Conservation (phyloP, 2,329 filamentous ascomycete genomes). For the Botrytis pseudocinerea region DNA sequence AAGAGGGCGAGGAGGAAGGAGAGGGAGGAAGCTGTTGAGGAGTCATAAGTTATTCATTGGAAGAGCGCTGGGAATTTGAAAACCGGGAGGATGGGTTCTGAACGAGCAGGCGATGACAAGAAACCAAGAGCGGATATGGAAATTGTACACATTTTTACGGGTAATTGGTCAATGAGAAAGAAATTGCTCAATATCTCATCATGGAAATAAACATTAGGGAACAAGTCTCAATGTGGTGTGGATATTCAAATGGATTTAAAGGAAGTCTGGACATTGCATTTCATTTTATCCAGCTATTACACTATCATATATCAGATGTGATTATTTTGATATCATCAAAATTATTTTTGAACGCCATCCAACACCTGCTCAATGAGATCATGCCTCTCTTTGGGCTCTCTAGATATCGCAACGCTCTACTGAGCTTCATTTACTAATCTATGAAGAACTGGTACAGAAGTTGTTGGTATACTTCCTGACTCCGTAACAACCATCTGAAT, state of each 20-base stretch:
- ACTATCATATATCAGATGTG: conserved; percentile 28
- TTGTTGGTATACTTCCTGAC: conserved; percentile 81
- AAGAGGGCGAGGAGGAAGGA: conserved; percentile 81
- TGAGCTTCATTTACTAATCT: conserved; percentile 51
- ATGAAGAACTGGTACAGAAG: conserved; percentile 77
- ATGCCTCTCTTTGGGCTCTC: not conserved
- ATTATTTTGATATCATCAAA: conserved; percentile 15
- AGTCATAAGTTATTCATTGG: conserved; percentile 15
- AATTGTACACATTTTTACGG: conserved; percentile 19
- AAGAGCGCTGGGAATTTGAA: not conserved
- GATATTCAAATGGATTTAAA: not conserved
- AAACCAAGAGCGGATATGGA: not conserved
- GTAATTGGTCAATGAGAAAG: conserved; percentile 9
- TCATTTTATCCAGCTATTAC: conserved; percentile 22
- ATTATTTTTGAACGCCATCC: conserved; percentile 6
- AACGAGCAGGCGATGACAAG: not conserved
- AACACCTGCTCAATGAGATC: not conserved
- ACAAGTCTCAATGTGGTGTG: not conserved
- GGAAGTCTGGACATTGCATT: not conserved
- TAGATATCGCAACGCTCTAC: conserved; percentile 13
- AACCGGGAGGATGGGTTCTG: not conserved
- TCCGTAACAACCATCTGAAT: conserved; percentile 90
- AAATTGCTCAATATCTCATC: not conserved
- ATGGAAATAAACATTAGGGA: not conserved
- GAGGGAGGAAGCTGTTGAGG: conserved; percentile 55